Base-by-base conservation (phyloP, 768 basidiomycete genomes). In the Pleurotus ostreatus region DNA sequence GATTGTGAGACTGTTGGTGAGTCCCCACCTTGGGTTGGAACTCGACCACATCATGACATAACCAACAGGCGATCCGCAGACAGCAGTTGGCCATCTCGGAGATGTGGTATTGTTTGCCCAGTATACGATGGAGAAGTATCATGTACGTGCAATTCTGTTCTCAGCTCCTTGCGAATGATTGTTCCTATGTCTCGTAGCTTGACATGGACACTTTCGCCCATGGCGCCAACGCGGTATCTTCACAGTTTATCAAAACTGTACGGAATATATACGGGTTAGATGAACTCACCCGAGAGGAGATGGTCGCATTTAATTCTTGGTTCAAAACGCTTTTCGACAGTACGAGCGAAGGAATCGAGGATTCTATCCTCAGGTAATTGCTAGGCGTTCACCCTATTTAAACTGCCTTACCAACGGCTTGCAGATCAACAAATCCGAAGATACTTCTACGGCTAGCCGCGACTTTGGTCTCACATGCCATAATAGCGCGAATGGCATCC, bases 1-100 rank as follows among this genome's bases (percentile, higher is more conserved):
- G 89, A 91, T 62, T 91, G 86, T 59, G 89, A 91, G 64, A 86
- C 83, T 18, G 85, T 92, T 30, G 90, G 90, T 88, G 66, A 22
- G 85, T 55, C 38, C 30, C 60, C 57, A 18, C 26, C 40, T 12
- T 40, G 44, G 18, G 46, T 8, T 6, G 34, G 7, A 18, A 26
- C 11, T 9, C 46, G 18, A 23, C 49, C 15, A 37, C 41, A 44
- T 25, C 20, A 9, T 38, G 11, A 55, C 52, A 23, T 57, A 55
- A 39, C 57, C 30, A 30, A 56, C 38, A 92, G 90, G 90, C 46
- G 90, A 92, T 68, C 91, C 91, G 15, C 91, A 92, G 68, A 88
- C 85, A 15, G 90, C 90, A 4, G 80, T 92, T 39, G 83, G 80
- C 57, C 86, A 89, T 66, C 72, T 92, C 1, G 91, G 91, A 2